A percentile compares a stretch with the other conserved stretches of the same genome.
Conservation (phyloP, 1,284 basidiomycete genomes). For the Rhodotorula sp. region DNA sequence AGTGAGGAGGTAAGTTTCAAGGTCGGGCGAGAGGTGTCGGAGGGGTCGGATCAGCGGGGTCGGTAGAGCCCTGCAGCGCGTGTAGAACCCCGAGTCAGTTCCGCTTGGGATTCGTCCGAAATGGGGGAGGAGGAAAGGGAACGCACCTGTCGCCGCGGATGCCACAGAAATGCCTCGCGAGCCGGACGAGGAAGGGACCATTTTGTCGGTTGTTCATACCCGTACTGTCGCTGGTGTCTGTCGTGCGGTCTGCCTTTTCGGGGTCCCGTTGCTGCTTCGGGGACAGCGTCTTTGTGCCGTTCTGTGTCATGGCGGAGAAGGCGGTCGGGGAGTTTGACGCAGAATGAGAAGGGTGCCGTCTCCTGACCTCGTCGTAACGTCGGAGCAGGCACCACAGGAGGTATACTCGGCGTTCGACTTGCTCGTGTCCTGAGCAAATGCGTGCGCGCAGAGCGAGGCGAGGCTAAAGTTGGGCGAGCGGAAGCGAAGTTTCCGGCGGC, state of each 20-base stretch:
- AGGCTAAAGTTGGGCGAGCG: background rate
- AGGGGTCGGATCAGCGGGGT: constrained; percentile 15
- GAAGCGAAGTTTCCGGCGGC: background rate
- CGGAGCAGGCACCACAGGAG: too few species aligned
- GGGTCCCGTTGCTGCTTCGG: background rate
- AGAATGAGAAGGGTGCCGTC: too few species aligned
- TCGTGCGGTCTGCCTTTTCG: background rate
- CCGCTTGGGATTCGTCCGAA: too few species aligned
- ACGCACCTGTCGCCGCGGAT: constrained; percentile 7
- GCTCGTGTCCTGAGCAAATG: too few species aligned
- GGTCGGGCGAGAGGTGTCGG: constrained; percentile 7
- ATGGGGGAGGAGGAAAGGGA: too few species aligned
- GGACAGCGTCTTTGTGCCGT: too few species aligned
- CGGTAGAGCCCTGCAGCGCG: background rate
- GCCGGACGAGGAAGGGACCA: background rate
- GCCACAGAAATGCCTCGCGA: constrained; percentile 17
- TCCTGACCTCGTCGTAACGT: too few species aligned
- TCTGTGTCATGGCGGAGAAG: too few species aligned
- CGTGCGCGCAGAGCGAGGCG: background rate
- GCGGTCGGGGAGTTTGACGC: too few species aligned
- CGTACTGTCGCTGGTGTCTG: background rate
- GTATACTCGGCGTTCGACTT: too few species aligned
- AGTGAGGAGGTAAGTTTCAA: constrained; percentile 20
- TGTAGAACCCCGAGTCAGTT: background rate
- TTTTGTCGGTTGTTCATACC: background rate